Base-by-base conservation (phyloP, 1,284 basidiomycete genomes). In the Polyporus tsugae region DNA sequence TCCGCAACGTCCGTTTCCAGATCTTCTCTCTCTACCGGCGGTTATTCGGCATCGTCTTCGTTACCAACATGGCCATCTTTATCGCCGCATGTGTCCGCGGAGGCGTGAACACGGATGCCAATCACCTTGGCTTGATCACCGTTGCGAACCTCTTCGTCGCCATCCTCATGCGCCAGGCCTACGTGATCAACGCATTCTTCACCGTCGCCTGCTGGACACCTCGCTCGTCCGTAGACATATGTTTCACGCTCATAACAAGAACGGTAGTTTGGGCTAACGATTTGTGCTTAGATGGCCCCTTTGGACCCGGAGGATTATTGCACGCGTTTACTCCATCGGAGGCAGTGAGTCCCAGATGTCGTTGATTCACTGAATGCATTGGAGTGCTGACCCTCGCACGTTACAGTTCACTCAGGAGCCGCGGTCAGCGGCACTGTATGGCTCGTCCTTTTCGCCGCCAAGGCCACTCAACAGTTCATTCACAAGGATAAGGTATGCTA, bases 151-250 rank as follows among this genome's bases (percentile, higher is more conserved):
- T 88, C 36, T 86, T 87, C 70, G 81, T 80, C 58, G 82, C 86
- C 7, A 83, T 89, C 66, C 78, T 88, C 25, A 87, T 89, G 84
- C 83, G 87, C 15, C 87, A 89, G 77, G 87, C 87, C 72, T 85
- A 87, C 70, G 84, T 89, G 44, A 82, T 88, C 68, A 87, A 89
- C 70, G 79, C 82, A 1, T 85, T 87, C 73, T 88, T 86, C 78
- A 82, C 81, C 55, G 78, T 85, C 17, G 84, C 82, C 67, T 85
- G 84, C 63, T 78, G 84, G 46, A 82, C 85, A 25, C 85, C 86
- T 22, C 49, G 77, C n/a, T 84, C 85, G 84, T 86, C 73, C 74
- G 81, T 80, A 6, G 38, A 36, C n/a, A 13, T 60, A 6, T 33
- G 1, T 38, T 38, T 42, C 25, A 17, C 59, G 25, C 39, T 42